Conservation (phyloP, 768 basidiomycete species). For the Coprinopsis strossmayeri region DNA sequence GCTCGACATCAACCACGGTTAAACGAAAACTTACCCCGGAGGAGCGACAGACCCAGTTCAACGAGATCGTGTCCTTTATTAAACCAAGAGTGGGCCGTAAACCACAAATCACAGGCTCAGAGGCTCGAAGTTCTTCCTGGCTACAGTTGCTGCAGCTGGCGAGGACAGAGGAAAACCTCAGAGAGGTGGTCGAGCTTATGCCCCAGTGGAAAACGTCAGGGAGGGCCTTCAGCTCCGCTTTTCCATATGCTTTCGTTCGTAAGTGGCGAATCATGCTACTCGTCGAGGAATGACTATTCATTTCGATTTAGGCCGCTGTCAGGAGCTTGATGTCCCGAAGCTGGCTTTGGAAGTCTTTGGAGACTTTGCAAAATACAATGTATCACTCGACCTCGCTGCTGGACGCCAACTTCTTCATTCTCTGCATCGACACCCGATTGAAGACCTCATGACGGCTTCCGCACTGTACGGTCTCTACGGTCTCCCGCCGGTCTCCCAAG, state of each 20-base stretch:
- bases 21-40: conserved; percentile 22
- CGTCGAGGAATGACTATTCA: background rate
- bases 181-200: conserved; percentile 36
- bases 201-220: conserved; percentile 44
- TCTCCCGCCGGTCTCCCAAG: conserved; percentile 46
- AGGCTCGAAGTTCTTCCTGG: conserved; percentile 43
- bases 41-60: conserved; percentile 26
- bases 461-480: conserved; percentile 50
- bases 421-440: conserved; percentile 36
- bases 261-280: conserved; percentile 20
- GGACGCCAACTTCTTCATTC: conserved; percentile 55
- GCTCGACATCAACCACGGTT: conserved; percentile 4
- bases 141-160: conserved; percentile 45
- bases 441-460: conserved; percentile 41
- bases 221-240: conserved; percentile 28
- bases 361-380: conserved; percentile 54
- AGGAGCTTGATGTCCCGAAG: conserved; percentile 45
- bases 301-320: conserved; percentile 46
- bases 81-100: conserved; percentile 32
- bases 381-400: conserved; percentile 43
- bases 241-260: conserved; percentile 50
- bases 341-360: conserved; percentile 58
- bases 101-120: conserved; percentile 25
- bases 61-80: conserved; percentile 28
- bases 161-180: conserved; percentile 41